Conservation (phyloP, 345 rosid genomes). For the Linum tenue region DNA sequence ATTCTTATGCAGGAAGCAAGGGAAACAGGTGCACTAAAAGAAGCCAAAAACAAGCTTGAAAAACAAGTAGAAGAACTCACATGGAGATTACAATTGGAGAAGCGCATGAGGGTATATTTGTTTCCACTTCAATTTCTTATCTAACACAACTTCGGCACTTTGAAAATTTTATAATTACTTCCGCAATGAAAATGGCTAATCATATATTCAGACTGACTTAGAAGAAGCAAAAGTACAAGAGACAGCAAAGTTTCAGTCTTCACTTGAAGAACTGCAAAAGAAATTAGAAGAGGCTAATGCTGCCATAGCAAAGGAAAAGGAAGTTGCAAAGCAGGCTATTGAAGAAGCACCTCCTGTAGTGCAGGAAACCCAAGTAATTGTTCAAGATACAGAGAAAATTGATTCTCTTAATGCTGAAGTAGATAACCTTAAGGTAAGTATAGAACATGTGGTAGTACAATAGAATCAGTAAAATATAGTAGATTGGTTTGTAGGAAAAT, state of each 20-base stretch:
- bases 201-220: constrained; percentile 40
- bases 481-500: background rate
- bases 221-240: constrained; percentile 65
- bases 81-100: constrained; percentile 51
- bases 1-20: constrained; percentile 46
- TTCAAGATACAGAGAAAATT: constrained; percentile 32
- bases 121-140: too few relatives aligned
- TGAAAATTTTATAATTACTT: background rate
- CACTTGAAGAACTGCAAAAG: constrained; percentile 40
- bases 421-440: constrained; percentile 51
- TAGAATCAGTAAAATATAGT: background rate
- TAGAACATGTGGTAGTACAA: background rate
- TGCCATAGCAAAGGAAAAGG: constrained; percentile 38
- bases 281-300: constrained; percentile 44
- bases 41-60: constrained; percentile 58
- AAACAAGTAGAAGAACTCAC: constrained; percentile 58
- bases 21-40: constrained; percentile 62
- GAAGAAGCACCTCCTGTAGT: constrained; percentile 65
- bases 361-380: constrained; percentile 31
- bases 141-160: background rate
- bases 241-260: constrained; percentile 36
- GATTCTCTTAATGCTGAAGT: constrained; percentile 50
- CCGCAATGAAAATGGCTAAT: background rate
- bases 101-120: constrained; percentile 43
- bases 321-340: constrained; percentile 49